Conservation (phyloP, 352 stramenopile genomes). For the Globisporangium emineosum region DNA sequence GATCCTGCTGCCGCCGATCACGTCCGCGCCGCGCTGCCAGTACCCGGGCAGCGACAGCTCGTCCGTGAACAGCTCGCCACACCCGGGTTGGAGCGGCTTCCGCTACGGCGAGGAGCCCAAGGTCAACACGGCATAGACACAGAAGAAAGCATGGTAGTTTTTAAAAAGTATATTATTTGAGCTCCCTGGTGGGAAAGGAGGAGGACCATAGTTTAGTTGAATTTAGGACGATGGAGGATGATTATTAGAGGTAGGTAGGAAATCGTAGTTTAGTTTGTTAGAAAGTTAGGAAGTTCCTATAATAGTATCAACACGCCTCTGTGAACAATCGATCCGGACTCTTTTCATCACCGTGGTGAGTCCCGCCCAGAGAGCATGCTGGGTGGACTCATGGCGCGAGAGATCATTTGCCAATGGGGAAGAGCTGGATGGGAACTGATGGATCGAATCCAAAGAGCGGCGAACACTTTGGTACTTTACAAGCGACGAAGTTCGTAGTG, state of each 20-base stretch:
- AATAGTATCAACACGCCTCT: too few relatives aligned
- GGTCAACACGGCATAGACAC: constrained; percentile 15
- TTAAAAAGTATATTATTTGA: not conserved
- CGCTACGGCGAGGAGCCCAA: constrained; percentile 12
- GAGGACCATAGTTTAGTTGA: not conserved
- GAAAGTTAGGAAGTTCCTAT: too few relatives aligned
- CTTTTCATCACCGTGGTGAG: too few relatives aligned
- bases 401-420: too few relatives aligned
- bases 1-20: constrained; percentile 18
- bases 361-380: too few relatives aligned
- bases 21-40: constrained; percentile 14
- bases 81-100: constrained; percentile 8
- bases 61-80: not conserved
- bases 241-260: not conserved
- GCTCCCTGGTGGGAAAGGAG: not conserved
- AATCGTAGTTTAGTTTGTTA: too few relatives aligned
- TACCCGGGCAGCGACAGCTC: not conserved
- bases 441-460: too few relatives aligned
- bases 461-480: too few relatives aligned
- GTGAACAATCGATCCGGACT: too few relatives aligned
- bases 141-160: not conserved
- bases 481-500: too few relatives aligned
- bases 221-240: not conserved
- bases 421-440: too few relatives aligned
- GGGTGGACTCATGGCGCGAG: too few relatives aligned